phyloP scores from a whole-genome alignment of 2,329 filamentous ascomycete genomes.

The Verticillium longisporum region DNA sequence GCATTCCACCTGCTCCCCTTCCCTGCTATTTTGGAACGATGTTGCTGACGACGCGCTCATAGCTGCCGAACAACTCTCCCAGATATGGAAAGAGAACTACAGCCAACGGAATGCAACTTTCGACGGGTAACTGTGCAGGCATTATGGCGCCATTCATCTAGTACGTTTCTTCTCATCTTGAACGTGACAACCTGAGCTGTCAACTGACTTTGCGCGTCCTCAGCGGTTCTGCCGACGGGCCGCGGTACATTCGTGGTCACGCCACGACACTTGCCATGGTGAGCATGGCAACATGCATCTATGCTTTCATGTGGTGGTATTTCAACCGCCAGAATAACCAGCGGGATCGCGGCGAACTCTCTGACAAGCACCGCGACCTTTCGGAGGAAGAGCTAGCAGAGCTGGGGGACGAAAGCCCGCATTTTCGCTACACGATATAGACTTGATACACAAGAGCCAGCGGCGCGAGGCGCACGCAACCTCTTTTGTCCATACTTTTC shows the following conservation, averaged over 20 bases:
- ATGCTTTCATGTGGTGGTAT: constrained; percentile 27
- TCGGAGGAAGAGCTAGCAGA: constrained; percentile 41
- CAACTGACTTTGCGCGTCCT: not conserved
- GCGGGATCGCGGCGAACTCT: constrained; percentile 29
- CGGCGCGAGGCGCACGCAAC: not conserved
- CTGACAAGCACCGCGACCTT: constrained; percentile 31
- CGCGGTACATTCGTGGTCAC: constrained; percentile 55
- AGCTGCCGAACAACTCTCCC: constrained; percentile 67
- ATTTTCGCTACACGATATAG: constrained; percentile 37
- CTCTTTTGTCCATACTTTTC: not conserved
- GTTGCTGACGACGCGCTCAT: constrained; percentile 53
- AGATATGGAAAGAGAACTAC: constrained; percentile 59
- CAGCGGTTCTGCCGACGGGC: constrained; percentile 39
- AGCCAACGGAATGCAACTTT: constrained; percentile 55
- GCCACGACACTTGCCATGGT: constrained; percentile 32
- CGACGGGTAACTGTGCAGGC: constrained; percentile 55
- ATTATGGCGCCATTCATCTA: constrained; percentile 60
- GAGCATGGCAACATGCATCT: constrained; percentile 20
- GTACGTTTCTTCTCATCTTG: constrained; percentile 48
- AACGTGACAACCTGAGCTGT: not conserved
- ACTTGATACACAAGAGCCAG: not conserved
- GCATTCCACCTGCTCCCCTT: not conserved
- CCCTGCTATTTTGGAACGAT: constrained; percentile 10
- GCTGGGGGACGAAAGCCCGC: constrained; percentile 45
- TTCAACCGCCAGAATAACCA: constrained; percentile 34